Evolutionary conservation across 2,329 filamentous ascomycete species (phyloP), one percentile per base, ranked within the genome.

Genomic region (Canariomyces notabilis): DNA sequence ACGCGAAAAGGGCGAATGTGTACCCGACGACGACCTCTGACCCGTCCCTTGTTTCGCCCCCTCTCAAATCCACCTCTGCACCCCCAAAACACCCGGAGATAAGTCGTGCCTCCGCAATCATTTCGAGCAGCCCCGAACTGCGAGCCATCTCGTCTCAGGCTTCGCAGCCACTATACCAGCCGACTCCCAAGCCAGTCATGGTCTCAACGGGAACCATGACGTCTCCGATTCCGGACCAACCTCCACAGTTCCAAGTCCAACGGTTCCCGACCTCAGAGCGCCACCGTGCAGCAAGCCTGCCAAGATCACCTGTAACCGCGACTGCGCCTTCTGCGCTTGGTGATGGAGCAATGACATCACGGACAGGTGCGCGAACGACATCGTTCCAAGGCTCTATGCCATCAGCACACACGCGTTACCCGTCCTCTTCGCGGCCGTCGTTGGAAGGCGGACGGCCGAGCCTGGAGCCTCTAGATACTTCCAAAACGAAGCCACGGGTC

Each of bases 121-220:
- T 83, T 51, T 76, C 75, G 18, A 80, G 69, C 50, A 81, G 79
- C 32, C 80, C 80, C 2, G 79, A 83, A 54, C 67, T 83, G 4
- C 75, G 77, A 55, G 76, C 76, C 3, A 78, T 80, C 20, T 72
- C 76, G 2, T 71, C 72, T 3, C 70, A 73, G 37, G 58, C 67
- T 7, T 60, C 64, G 3, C 63, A 66, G 41, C 37, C 55, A 19
- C 53, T 55, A 37, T 54, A 57, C 26, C 64, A 61, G 46, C 60
- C 63, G 33, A 57, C 57, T 14, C 54, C 61, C 9, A 58, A 51
- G 42, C 64, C 69, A 6, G 42, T 38, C 16, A 73, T 72, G 66
- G 63, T 80, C 21, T 80, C 79, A 12, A 78, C 76, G 54, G 89
- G 89, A 11, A 94, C 89, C 0, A 91, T 93, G 82, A 95, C 89